Evolutionary conservation across 805 yeast genomes (phyloP).

Genomic region (Pichia membranifaciens): DNA sequence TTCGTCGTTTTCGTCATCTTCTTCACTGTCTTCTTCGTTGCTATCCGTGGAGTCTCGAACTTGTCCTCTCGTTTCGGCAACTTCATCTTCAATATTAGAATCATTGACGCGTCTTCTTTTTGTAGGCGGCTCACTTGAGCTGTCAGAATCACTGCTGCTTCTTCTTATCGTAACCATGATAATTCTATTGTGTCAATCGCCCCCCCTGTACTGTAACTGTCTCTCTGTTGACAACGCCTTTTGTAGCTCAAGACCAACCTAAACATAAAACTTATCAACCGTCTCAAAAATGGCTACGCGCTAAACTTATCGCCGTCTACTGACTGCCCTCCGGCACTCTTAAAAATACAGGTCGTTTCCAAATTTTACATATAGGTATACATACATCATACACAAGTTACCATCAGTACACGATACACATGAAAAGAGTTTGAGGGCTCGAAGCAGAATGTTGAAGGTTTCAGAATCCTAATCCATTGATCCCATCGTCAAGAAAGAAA

Average conservation of each 20-base stretch:
- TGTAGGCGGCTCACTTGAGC: background rate
- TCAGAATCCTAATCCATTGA: constrained; percentile 6
- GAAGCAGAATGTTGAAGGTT: background rate
- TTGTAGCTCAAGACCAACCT: no score
- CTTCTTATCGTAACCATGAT: background rate
- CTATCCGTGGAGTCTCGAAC: background rate
- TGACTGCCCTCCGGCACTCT: no score
- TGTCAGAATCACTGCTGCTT: background rate
- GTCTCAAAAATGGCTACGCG: no score
- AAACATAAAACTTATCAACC: no score
- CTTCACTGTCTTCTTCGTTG: background rate
- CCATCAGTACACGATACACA: no score
- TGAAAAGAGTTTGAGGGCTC: no score
- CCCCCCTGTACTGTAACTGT: no score
- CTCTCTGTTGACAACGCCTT: no score
- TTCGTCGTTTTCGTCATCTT: background rate
- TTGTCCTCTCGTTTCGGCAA: background rate
- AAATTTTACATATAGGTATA: constrained; percentile 1
- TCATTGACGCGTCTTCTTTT: background rate
- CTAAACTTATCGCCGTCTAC: no score
- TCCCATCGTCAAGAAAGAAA: constrained; percentile 10
- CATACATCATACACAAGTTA: background rate
- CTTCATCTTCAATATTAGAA: background rate
- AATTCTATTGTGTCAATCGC: no score
- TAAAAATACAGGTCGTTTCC: background rate